phyloP scores from a whole-genome alignment of 805 yeast genomes.

The Pichia pseudocactophila region DNA sequence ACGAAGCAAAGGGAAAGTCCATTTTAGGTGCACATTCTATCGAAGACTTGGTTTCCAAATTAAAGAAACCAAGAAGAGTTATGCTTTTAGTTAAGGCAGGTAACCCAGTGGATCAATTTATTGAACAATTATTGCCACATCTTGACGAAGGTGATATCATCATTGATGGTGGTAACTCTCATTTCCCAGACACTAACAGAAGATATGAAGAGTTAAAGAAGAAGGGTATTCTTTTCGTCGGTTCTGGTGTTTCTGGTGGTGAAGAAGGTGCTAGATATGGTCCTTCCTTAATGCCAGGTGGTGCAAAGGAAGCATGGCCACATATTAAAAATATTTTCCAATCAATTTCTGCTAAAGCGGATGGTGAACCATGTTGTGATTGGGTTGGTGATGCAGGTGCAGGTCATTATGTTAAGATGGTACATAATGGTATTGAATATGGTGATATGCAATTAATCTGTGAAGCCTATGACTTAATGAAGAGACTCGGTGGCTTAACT shows the following conservation, averaged over 20 bases:
- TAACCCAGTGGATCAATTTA: constrained; percentile 85
- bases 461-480: constrained; percentile 95
- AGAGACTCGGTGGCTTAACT: constrained; percentile 84
- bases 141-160: constrained; percentile 95
- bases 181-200: constrained; percentile 97
- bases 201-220: constrained; percentile 81
- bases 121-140: constrained; percentile 78
- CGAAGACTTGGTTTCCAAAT: constrained; percentile 75
- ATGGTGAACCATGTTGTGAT: constrained; percentile 99
- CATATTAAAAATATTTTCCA: constrained; percentile 95
- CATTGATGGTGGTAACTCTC: constrained; percentile 99
- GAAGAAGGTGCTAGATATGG: constrained; percentile 99
- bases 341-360: constrained; percentile 89
- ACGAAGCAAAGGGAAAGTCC: constrained; percentile 96
- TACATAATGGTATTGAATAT: constrained; percentile 98
- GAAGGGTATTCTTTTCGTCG: constrained; percentile 87
- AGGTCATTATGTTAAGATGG: constrained; percentile 99
- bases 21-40: constrained; percentile 93
- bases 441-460: constrained; percentile 99
- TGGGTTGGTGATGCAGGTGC: constrained; percentile 99
- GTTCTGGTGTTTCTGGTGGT: constrained; percentile 99
- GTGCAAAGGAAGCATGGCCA: constrained; percentile 97
- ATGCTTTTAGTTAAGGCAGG: constrained; percentile 96
- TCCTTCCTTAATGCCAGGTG: constrained; percentile 99
- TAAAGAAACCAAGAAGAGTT: constrained; percentile 96